Base-by-base conservation (phyloP, 768 basidiomycete genomes). In the Suillus decipiens region DNA sequence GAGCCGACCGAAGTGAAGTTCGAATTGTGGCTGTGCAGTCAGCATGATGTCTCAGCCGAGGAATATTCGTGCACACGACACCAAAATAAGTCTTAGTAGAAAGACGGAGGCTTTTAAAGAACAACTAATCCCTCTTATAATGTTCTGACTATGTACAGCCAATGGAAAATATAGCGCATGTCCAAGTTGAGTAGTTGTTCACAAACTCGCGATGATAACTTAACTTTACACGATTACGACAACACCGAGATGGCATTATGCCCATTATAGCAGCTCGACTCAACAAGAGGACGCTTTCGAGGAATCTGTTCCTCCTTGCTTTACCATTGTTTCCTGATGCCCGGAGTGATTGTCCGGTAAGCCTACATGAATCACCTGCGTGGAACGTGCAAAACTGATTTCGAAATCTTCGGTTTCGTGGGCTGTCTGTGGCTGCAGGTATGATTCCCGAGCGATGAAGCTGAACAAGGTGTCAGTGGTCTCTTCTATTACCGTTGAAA, bases 361-460 rank as follows among this genome's bases (percentile, higher is more conserved):
- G 37, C 39, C 10, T 8, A 36, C n/a, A 55, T 55, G 33, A 22
- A 19, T 24, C 15, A 11, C 56, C 24, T 28, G 37, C 17, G 56
- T 6, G 39, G 19, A 28, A 19, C 24, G 24, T 39, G 24, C 24
- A 41, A 41, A 57, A 28, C 15, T 12, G 24, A 57, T 57, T 17
- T 17, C 10, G 22, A 37, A 19, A 39, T 28, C 19, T 0, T 28
- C 39, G 17, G 37, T 0, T 39, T 41, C 37, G 15, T 41, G 56
- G 6, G 7, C 1, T 28, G 37, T 41, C 6, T 28, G 56, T 19
- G 59, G 50, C 42, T 34, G 15, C 39, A 75, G 62, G 36, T 73
- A 76, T 19, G 74, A 76, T 28, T 68, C 66, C 34, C 69, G 74
- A 47, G 73, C 69, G 64, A 74, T 63, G 3, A 72, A 62, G 39